Percentiles rank a stretch among this genome's conserved stretches.
phyloP scores from a whole-genome alignment of 192 early-diverging fungal species.

The Coemansia sp. region DNA sequence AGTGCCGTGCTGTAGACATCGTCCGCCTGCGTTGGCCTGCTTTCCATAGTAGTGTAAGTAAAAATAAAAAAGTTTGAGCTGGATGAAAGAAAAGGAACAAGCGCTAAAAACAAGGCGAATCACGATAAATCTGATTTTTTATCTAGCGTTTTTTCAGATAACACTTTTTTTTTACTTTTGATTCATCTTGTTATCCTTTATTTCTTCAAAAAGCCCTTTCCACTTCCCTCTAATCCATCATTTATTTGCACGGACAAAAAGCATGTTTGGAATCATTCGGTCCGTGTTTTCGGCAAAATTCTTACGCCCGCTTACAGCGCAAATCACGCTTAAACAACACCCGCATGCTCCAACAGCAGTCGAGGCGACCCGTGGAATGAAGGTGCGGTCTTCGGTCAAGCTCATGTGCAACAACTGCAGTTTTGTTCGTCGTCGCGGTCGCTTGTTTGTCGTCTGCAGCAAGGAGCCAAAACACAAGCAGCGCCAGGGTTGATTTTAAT shows the following conservation, averaged over 20 bases:
- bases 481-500: conserved; percentile 54
- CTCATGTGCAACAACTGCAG: conserved; percentile 89
- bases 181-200: too few relatives aligned
- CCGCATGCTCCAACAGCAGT: conserved; percentile 5
- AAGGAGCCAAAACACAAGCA: conserved; percentile 97
- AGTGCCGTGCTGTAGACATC: conserved; percentile 9
- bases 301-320: conserved; percentile 42
- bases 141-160: not conserved
- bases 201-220: too few relatives aligned
- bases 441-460: conserved; percentile 85
- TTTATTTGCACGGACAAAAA: not conserved
- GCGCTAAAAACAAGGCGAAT: not conserved
- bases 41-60: not conserved
- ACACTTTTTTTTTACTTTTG: too few relatives aligned
- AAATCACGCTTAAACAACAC: conserved; percentile 8
- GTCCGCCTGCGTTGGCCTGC: too few relatives aligned
- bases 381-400: conserved; percentile 87
- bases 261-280: conserved; percentile 40
- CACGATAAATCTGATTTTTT: too few relatives aligned
- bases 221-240: not conserved
- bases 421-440: conserved; percentile 82
- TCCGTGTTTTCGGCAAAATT: conserved; percentile 25
- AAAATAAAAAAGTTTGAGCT: not conserved
- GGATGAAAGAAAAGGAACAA: not conserved
- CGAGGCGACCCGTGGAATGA: conserved; percentile 69